A percentile compares a stretch with the other conserved stretches of the same genome.
Conservation (phyloP, 352 stramenopile genomes). For the Pseudoperonospora humuli region DNA sequence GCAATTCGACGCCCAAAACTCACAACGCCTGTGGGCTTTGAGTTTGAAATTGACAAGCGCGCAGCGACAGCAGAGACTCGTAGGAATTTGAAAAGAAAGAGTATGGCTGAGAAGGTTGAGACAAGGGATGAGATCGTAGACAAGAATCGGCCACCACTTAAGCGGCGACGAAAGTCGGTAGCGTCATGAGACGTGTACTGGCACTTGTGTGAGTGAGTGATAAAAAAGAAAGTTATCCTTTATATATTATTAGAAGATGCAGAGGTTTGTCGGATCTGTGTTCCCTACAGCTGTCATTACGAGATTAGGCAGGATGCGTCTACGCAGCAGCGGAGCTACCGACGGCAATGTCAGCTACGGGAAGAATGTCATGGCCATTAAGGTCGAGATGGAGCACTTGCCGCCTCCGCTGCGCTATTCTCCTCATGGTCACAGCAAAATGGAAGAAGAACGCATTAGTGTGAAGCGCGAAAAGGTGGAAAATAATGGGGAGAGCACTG, state of each 20-base stretch:
- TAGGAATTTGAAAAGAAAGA: constrained; percentile 28
- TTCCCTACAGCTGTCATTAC: not conserved
- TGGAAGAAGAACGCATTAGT: not conserved
- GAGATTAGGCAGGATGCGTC: constrained; percentile 24
- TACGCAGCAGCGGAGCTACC: constrained; percentile 17
- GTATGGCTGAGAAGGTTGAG: constrained; percentile 6
- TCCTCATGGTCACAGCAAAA: constrained; percentile 1
- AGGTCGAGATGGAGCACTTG: not conserved
- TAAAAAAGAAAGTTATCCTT: too few species aligned
- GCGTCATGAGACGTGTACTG: constrained; percentile 12
- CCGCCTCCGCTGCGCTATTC: not conserved
- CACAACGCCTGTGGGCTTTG: constrained; percentile 56
- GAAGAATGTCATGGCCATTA: constrained; percentile 7
- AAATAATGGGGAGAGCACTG: constrained; percentile 2
- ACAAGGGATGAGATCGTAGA: constrained; percentile 4
- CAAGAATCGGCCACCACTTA: constrained; percentile 9
- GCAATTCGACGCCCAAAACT: constrained; percentile 58
- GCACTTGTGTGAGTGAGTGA: too few species aligned
- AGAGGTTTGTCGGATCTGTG: too few species aligned
- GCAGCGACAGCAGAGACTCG: constrained; percentile 24
- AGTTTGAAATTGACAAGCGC: constrained; percentile 64
- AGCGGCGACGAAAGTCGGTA: constrained; percentile 20
- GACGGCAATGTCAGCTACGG: constrained; percentile 1
- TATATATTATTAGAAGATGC: too few species aligned
- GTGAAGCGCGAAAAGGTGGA: constrained; percentile 24